Conservation (phyloP, 768 basidiomycete genomes). For the Botryobasidium botryosum region DNA sequence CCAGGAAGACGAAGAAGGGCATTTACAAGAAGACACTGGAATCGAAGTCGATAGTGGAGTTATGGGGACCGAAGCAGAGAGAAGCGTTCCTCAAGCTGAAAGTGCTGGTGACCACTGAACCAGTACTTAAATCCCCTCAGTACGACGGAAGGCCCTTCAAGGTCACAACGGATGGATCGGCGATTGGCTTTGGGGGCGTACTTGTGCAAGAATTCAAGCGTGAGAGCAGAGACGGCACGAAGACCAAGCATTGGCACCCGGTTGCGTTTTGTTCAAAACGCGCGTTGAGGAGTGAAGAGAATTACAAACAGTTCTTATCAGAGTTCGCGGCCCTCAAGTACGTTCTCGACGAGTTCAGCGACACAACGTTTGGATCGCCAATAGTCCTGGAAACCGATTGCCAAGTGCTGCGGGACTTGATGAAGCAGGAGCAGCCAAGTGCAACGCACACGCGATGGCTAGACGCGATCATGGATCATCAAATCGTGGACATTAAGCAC, state of each 20-base stretch:
- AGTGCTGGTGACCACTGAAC: conserved; percentile 18
- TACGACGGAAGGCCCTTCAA: conserved; percentile 23
- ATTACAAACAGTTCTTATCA: conserved; percentile 20
- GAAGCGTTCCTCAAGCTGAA: conserved; percentile 21
- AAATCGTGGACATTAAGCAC: conserved; percentile 16
- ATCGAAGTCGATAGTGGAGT: conserved; percentile 11
- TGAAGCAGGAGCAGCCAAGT: conserved; percentile 17
- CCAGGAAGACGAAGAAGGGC: conserved; percentile 10
- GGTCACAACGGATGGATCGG: conserved; percentile 22
- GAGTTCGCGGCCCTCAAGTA: conserved; percentile 26
- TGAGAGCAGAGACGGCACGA: conserved; percentile 13
- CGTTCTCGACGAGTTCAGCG: conserved; percentile 16
- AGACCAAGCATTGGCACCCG: conserved; percentile 15
- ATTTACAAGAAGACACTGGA: conserved; percentile 18
- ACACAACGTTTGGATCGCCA: conserved; percentile 4
- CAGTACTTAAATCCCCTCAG: conserved; percentile 18
- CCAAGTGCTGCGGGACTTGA: conserved; percentile 20
- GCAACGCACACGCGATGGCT: conserved; percentile 22
- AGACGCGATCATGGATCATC: conserved; percentile 19
- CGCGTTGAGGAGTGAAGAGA: conserved; percentile 19
- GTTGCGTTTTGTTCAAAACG: conserved; percentile 23
- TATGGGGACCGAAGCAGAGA: conserved; percentile 12
- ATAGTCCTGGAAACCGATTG: conserved; percentile 25
- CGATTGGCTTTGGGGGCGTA: conserved; percentile 21
- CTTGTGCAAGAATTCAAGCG: conserved; percentile 17